A percentile compares a stretch with the other conserved stretches of the same genome.
Evolutionary conservation across 192 early-diverging fungal genomes (phyloP).

Genomic region (Coemansia umbellata): DNA sequence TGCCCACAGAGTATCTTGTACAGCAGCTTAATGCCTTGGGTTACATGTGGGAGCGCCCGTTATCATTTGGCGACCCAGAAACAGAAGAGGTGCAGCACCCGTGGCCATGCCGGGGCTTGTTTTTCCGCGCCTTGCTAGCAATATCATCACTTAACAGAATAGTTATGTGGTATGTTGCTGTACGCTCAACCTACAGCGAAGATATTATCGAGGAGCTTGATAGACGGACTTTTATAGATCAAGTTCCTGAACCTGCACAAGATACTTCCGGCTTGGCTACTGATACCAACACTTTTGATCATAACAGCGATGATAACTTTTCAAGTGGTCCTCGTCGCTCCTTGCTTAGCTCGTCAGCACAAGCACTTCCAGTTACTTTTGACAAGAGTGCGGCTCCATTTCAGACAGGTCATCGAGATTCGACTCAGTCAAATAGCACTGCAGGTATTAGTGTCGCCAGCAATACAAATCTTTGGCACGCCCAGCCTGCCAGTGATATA

Average conservation of each 20-base stretch:
- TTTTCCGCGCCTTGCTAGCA: constrained; percentile 33
- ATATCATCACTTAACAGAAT: constrained; percentile 47
- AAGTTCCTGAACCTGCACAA: too few species aligned
- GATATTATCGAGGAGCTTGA: constrained; percentile 27
- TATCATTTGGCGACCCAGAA: neutral
- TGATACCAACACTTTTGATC: neutral
- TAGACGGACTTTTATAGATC: neutral
- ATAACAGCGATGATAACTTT: too few species aligned
- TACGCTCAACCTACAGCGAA: constrained; percentile 34
- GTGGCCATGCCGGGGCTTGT: constrained; percentile 43
- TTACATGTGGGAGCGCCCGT: constrained; percentile 26
- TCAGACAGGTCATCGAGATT: too few species aligned
- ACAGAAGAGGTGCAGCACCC: neutral
- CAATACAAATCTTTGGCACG: too few species aligned
- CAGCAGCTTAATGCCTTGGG: constrained; percentile 33
- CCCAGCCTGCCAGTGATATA: too few species aligned
- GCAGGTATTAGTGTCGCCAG: neutral
- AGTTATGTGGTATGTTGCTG: constrained; percentile 34
- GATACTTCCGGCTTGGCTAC: neutral
- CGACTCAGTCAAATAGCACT: neutral
- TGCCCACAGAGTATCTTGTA: constrained; percentile 32
- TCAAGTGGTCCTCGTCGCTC: too few species aligned
- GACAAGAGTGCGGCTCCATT: too few species aligned
- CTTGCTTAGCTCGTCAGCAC: too few species aligned
- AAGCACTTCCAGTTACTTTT: too few species aligned